phyloP scores from a whole-genome alignment of 2,329 filamentous ascomycete genomes.

The Didymella segeticola region DNA sequence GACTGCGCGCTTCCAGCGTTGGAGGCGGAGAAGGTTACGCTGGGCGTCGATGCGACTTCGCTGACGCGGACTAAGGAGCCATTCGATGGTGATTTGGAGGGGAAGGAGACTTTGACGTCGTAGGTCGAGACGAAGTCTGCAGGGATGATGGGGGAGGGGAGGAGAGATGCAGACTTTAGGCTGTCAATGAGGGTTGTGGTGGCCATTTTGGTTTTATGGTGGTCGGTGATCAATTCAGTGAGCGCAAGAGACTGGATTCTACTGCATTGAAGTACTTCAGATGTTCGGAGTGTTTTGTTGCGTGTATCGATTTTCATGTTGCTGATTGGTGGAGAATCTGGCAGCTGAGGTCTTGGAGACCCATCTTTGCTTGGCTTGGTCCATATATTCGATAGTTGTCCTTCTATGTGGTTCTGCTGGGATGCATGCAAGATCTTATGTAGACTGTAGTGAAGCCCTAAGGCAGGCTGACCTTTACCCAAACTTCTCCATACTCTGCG shows the following conservation, averaged over 20 bases:
- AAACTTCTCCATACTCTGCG: too few relatives aligned
- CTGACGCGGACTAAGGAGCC: slow-evolving; percentile 47
- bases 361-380: slow-evolving; percentile 20
- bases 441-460: too few relatives aligned
- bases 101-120: slow-evolving; percentile 48
- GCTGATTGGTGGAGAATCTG: slow-evolving; percentile 22
- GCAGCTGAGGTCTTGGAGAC: slow-evolving; percentile 5
- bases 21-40: slow-evolving; percentile 31
- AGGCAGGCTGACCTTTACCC: too few relatives aligned
- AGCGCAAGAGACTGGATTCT: neutral
- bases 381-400: neutral
- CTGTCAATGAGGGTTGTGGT: slow-evolving; percentile 27
- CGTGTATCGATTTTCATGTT: neutral
- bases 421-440: too few relatives aligned
- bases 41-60: slow-evolving; percentile 30
- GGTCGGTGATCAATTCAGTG: neutral
- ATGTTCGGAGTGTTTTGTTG: slow-evolving; percentile 14
- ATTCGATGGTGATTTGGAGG: slow-evolving; percentile 29
- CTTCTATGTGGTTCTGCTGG: neutral
- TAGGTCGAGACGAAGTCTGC: slow-evolving; percentile 53
- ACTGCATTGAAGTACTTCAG: slow-evolving; percentile 1
- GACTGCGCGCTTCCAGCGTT: slow-evolving; percentile 18
- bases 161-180: slow-evolving; percentile 34
- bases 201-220: slow-evolving; percentile 1
- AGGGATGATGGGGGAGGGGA: slow-evolving; percentile 51